These are phyloP conservation scores for Luffa acutangula DNA, from an alignment of 306 rosid genomes.

Conservation along the genomic window DNA sequence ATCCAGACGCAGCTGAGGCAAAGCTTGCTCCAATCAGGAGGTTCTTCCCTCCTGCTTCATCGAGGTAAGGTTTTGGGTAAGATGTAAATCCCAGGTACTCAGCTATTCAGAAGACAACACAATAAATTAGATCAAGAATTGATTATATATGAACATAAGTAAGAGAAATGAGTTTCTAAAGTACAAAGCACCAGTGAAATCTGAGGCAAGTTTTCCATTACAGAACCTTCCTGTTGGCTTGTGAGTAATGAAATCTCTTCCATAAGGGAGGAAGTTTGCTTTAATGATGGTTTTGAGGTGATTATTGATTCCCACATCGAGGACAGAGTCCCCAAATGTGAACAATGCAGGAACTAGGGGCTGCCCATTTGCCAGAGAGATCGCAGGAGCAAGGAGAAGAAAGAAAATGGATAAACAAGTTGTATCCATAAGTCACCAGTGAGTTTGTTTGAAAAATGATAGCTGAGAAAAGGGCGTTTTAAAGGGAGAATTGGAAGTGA, in stretches of 20 bases:
- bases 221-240: constrained; percentile 54
- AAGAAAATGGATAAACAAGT: constrained; percentile 14
- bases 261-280: constrained; percentile 61
- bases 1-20: constrained; percentile 70
- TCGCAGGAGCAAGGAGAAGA: constrained; percentile 16
- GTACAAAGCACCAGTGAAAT: constrained; percentile 32
- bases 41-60: constrained; percentile 13
- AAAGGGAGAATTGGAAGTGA: not conserved
- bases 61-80: constrained; percentile 28
- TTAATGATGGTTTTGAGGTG: constrained; percentile 22
- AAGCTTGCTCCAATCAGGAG: constrained; percentile 38
- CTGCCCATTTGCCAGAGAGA: constrained; percentile 32
- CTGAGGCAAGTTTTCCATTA: constrained; percentile 61
- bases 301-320: constrained; percentile 68
- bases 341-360: constrained; percentile 61
- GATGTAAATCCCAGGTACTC: constrained; percentile 27
- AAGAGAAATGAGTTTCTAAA: not conserved
- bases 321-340: constrained; percentile 61
- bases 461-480: constrained; percentile 12
- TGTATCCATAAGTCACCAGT: constrained; percentile 16
- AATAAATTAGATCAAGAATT: not conserved
- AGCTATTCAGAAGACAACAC: constrained; percentile 17
- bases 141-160: not conserved
- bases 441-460: constrained; percentile 7
- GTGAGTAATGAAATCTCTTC: constrained; percentile 51